Percentiles rank a stretch among this genome's conserved stretches.
These are phyloP conservation scores for Liriodendron chinense DNA, from an alignment of 164 flowering plant genomes.

Conservation along the genomic window DNA sequence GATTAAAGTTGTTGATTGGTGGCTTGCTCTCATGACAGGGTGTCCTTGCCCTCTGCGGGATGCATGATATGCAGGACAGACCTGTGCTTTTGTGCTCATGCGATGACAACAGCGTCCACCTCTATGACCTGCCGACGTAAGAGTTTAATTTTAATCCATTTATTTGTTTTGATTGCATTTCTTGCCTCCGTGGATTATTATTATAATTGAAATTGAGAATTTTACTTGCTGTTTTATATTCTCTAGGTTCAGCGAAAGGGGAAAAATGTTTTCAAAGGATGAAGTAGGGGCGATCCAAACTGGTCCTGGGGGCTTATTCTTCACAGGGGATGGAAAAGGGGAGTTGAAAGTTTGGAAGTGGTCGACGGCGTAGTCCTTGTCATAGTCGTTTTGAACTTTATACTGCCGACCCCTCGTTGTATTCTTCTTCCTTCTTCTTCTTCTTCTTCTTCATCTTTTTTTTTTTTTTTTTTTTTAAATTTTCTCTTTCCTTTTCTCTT, in stretches of 20 bases:
- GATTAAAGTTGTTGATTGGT: background rate
- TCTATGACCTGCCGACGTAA: constrained; percentile 86
- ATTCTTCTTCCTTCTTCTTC: background rate
- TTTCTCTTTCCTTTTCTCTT: background rate
- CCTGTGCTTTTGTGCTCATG: constrained; percentile 54
- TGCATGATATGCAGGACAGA: constrained; percentile 44
- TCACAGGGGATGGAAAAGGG: constrained; percentile 89
- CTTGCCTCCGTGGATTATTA: background rate
- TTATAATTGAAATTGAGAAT: background rate
- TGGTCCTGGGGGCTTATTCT: constrained; percentile 83
- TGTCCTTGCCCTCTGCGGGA: constrained; percentile 45
- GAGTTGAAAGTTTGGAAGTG: constrained; percentile 77
- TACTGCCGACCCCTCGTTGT: background rate
- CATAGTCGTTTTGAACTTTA: background rate
- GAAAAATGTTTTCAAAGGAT: constrained; percentile 61
- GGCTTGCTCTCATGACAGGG: constrained; percentile 19
- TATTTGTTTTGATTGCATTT: background rate
- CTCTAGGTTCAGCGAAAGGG: constrained; percentile 70
- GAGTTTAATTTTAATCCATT: constrained; percentile 20
- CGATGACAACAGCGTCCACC: constrained; percentile 45
- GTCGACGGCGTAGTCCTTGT: constrained; percentile 6
- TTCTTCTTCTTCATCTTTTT: too few relatives aligned
- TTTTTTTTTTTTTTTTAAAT: background rate
- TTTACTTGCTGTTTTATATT: background rate
- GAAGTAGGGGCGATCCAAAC: constrained; percentile 69